Evolutionary conservation across 2,329 filamentous ascomycete genomes (phyloP).

Genomic region (Cytospora piceae): DNA sequence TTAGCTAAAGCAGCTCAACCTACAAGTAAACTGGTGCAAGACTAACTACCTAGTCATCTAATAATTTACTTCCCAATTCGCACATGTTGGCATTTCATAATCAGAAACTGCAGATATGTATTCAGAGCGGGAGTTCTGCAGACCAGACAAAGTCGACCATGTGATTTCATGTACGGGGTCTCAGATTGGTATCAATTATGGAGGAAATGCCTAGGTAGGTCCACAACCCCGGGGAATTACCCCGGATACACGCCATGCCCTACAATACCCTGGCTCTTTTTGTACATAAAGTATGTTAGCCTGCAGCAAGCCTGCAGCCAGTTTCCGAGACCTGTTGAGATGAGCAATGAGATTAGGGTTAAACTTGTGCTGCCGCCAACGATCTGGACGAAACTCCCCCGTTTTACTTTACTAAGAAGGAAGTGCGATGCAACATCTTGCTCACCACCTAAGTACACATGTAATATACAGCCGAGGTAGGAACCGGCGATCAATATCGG

Average conservation of each 20-base stretch:
- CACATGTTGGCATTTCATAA: neutral
- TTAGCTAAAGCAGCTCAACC: neutral
- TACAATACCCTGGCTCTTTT: conserved; percentile 16
- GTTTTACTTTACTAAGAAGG: neutral
- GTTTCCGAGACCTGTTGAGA: conserved; percentile 5
- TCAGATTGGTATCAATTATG: conserved; percentile 20
- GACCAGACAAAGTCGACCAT: neutral
- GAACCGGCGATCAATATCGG: conserved; percentile 10
- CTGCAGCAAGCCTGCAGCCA: conserved; percentile 23
- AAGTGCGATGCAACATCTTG: neutral
- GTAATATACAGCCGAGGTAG: neutral
- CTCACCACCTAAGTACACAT: too few species aligned
- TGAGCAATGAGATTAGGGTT: neutral
- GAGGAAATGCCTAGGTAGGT: conserved; percentile 9
- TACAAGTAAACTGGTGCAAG: too few species aligned
- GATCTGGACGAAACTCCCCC: neutral
- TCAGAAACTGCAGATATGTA: neutral
- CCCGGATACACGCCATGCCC: conserved; percentile 8
- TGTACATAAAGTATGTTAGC: too few species aligned
- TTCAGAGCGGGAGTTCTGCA: neutral
- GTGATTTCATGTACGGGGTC: conserved; percentile 5
- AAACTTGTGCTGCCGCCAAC: neutral
- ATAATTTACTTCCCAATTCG: neutral
- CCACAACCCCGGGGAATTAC: conserved; percentile 21
- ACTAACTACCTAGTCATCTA: too few species aligned